Percentiles rank a stretch among this genome's conserved stretches.
These are phyloP conservation scores for Parathielavia appendiculata DNA, from an alignment of 495 filamentous ascomycete genomes.

Conservation along the genomic window DNA sequence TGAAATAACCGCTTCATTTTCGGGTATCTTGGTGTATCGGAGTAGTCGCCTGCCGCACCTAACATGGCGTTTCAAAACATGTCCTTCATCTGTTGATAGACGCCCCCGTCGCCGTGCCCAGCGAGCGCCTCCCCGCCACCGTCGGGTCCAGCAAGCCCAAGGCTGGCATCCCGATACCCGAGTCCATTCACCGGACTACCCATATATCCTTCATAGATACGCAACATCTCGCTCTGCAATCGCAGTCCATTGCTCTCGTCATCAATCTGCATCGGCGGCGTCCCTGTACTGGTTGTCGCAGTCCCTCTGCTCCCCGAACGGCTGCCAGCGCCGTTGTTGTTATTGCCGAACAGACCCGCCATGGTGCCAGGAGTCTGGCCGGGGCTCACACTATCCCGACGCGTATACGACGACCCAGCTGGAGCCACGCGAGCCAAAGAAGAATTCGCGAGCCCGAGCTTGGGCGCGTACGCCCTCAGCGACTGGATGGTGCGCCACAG, in stretches of 20 bases:
- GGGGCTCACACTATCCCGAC: not conserved
- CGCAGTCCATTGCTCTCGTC: conserved; percentile 34
- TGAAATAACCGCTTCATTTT: not conserved
- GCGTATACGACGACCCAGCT: not conserved
- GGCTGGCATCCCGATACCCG: conserved; percentile 3
- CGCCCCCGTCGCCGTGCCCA: conserved; percentile 1
- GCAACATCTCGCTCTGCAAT: conserved; percentile 44
- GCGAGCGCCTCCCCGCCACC: not conserved
- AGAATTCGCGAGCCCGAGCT: conserved; percentile 60
- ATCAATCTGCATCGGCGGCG: conserved; percentile 18
- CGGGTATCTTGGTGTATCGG: not conserved
- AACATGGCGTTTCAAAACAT: conserved; percentile 17
- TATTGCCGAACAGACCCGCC: not conserved
- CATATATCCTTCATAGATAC: conserved; percentile 39
- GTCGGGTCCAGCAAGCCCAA: not conserved
- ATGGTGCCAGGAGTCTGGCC: conserved; percentile 4
- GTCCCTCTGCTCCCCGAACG: conserved; percentile 6
- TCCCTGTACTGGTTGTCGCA: conserved; percentile 3
- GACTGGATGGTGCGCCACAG: conserved; percentile 78
- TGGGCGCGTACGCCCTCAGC: conserved; percentile 73
- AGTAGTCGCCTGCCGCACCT: no score
- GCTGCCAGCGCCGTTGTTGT: not conserved
- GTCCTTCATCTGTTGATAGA: conserved; percentile 24
- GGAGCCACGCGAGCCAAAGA: not conserved
- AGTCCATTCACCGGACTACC: conserved; percentile 4